Conservation (phyloP, 164 flowering plant species). For the Macadamia integrifolia region DNA sequence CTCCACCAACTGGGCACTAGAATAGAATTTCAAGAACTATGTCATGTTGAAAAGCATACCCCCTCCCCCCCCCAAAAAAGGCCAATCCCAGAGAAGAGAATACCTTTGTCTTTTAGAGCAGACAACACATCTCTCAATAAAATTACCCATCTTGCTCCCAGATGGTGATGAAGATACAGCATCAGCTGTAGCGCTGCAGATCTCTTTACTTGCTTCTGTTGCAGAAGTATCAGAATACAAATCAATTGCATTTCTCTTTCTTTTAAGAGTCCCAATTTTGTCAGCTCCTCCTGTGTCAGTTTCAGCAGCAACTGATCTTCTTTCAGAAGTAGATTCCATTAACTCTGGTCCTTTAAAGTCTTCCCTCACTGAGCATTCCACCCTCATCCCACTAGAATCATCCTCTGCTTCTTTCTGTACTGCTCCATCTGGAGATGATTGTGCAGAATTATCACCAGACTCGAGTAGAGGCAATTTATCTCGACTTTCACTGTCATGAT, state of each 20-base stretch:
- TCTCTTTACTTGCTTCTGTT: constrained; percentile 15
- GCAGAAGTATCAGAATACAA: constrained; percentile 24
- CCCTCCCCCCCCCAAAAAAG: neutral
- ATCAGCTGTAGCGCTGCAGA: constrained; percentile 14
- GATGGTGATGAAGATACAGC: constrained; percentile 11
- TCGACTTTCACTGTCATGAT: constrained; percentile 8
- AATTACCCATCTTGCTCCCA: constrained; percentile 7
- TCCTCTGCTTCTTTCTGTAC: constrained; percentile 4
- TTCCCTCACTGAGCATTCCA: constrained; percentile 11
- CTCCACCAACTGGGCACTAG: neutral
- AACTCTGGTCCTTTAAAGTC: constrained; percentile 9
- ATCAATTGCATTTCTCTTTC: constrained; percentile 15
- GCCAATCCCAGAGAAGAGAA: neutral
- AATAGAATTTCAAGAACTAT: neutral
- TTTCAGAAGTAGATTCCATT: constrained; percentile 14
- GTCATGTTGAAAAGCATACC: neutral
- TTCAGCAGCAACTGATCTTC: constrained; percentile 6
- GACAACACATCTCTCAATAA: constrained; percentile 14
- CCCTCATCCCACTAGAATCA: constrained; percentile 12
- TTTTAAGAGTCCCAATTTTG: constrained; percentile 5
- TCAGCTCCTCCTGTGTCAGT: constrained; percentile 6
- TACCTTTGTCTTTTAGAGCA: constrained; percentile 40
- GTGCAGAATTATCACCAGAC: constrained; percentile 10
- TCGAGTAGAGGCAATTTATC: constrained; percentile 10
- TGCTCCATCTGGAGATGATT: constrained; percentile 7